Conservation (phyloP, 2,329 filamentous ascomycete genomes). For the Leptodontidium sp. region DNA sequence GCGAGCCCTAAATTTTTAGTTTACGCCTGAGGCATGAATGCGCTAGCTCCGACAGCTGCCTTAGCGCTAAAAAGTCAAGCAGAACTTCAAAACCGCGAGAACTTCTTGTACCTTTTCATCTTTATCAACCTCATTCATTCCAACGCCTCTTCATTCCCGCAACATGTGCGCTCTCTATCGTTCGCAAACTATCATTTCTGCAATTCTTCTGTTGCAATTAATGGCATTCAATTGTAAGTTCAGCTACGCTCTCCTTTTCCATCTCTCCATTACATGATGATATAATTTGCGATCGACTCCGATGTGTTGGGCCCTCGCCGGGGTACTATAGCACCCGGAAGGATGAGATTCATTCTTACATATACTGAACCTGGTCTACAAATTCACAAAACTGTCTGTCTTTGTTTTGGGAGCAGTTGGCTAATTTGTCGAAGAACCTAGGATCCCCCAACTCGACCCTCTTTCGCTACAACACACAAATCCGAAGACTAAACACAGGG, state of each 20-base stretch:
- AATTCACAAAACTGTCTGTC: background rate
- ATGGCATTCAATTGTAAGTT: conserved; percentile 22
- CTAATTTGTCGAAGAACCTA: conserved; percentile 19
- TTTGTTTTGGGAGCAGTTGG: background rate
- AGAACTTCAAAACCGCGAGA: conserved; percentile 29
- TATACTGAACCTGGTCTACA: conserved; percentile 78
- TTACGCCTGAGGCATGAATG: conserved; percentile 27
- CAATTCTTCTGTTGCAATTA: background rate
- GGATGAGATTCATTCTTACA: conserved; percentile 98
- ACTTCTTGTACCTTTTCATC: conserved; percentile 15
- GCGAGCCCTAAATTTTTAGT: conserved; percentile 36
- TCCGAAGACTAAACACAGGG: background rate
- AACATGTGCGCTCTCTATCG: background rate
- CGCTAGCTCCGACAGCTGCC: conserved; percentile 26
- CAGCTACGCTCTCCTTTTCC: conserved; percentile 4
- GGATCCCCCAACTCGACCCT: background rate
- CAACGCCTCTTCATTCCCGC: background rate
- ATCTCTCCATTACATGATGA: conserved; percentile 71
- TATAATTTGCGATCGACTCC: conserved; percentile 99
- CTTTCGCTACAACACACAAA: background rate
- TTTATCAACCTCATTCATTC: background rate
- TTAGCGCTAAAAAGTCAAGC: conserved; percentile 9
- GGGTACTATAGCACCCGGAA: conserved; percentile 79
- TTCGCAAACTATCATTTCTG: too few relatives aligned
- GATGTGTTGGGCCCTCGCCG: conserved; percentile 86